Evolutionary conservation across 2,329 filamentous ascomycete species (phyloP), one percentile per base, ranked within the genome.

Genomic region (Bertia moriformis): DNA sequence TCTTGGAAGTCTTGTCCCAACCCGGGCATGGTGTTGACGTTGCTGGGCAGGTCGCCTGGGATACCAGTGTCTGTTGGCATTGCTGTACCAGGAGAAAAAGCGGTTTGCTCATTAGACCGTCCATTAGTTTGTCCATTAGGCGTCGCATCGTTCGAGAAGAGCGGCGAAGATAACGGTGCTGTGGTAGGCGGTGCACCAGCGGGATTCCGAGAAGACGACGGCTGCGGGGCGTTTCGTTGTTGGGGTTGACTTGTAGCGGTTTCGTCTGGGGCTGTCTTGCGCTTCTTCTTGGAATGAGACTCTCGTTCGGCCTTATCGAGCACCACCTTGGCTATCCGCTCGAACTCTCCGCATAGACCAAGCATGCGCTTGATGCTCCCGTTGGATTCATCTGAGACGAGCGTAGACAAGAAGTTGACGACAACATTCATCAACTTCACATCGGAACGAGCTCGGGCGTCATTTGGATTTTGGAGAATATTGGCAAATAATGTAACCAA

Each of bases 401-500:
- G 69, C 59, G 85, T 88, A 3, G 83, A 86, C 22, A 98, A 62
- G 58, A 96, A 98, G 33, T 78, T 87, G 40, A 96, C 88, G 1
- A 98, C 91, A 4, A 89, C 69, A 48, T 80, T 86, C 87, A 98
- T 95, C 15, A 96, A 62, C 46, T 83, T 82, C 14, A 91, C 77
- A 55, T 98, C 91, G 1, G 87, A 87, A 40, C 86, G 78, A 32
- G 89, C 89, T 36, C 87, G 73, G 1, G 83, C 77, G 52, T 98
- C 91, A 42, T 89, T 75, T 0, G 91, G 91, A 49, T 96, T 96
- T 55, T 98, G 91, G 1, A 98, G 61, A 37, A 96, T 93, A 51
- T 96, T 95, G 42, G 89, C 88, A 51, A 98, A 98, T 2, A 98
- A 65, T 0, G 91, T 96, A 35, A 98, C 87, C 3, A 96, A 71